Evolutionary conservation across 2,329 filamentous ascomycete genomes (phyloP).

Genomic region (Phoma sp.): DNA sequence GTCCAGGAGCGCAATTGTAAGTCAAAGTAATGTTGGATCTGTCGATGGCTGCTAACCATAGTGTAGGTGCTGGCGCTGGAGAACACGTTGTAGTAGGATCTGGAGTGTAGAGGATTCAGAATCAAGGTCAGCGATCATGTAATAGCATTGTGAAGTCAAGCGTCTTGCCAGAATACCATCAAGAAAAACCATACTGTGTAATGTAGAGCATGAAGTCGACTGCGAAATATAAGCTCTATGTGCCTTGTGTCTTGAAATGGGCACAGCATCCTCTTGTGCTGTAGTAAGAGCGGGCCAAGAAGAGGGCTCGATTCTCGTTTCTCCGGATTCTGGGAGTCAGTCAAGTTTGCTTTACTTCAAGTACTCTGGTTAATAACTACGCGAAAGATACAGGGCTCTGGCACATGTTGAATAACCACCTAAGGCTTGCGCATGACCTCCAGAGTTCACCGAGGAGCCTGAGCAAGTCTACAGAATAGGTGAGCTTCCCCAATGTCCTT

Average conservation of each 20-base stretch:
- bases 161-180: constrained; percentile 8
- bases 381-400: too few relatives aligned
- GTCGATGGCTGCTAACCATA: constrained; percentile 11
- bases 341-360: too few relatives aligned
- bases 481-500: not conserved
- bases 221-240: not conserved
- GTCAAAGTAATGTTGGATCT: constrained; percentile 33
- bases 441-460: too few relatives aligned
- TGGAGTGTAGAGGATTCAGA: not conserved
- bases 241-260: not conserved
- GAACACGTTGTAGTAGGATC: constrained; percentile 29
- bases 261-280: not conserved
- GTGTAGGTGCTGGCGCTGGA: constrained; percentile 37
- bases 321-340: too few relatives aligned
- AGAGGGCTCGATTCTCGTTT: too few relatives aligned
- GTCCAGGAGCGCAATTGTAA: constrained; percentile 79
- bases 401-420: too few relatives aligned
- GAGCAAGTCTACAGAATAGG: too few relatives aligned
- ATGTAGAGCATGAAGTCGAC: constrained; percentile 1
- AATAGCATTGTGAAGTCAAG: constrained; percentile 1
- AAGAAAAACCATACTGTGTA: constrained; percentile 10
- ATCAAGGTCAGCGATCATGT: not conserved
- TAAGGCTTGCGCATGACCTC: too few relatives aligned
- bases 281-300: not conserved
- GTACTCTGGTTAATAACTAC: too few relatives aligned